Base-by-base conservation (phyloP, 305 asterid genomes). In the Fraxinus latifolia region DNA sequence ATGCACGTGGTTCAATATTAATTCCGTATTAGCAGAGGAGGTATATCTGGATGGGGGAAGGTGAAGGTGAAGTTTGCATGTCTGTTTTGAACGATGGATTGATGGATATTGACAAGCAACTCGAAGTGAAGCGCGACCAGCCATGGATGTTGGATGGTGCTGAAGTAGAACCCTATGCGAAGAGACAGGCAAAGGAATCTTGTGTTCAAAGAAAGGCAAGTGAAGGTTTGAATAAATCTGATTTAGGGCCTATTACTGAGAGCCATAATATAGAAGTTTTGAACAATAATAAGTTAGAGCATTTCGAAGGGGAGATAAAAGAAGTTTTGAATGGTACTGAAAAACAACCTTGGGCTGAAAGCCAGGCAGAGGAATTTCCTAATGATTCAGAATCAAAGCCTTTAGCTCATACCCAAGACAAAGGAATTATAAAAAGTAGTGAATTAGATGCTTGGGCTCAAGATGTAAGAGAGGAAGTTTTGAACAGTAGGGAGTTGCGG, bases 121-220 rank as follows among this genome's bases (percentile, higher is more conserved):
- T 17, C 11, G 89, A 65, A 74, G 77, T 53, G 78, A 87, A 89
- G 81, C 86, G 90, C 60, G 87, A 77, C 53, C 72, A 47, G 60
- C 32, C 71, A 65, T 70, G 70, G 76, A 32, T 82, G 14, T 79
- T 53, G 12, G 90, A 47, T 55, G 73, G 47, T 14, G 15, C 68
- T 71, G 89, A 79, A 73, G 42, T 77, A n/a, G 85, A 83, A 81
- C 76, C 86, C 4, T 39, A 85, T 36, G 53, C 81, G 0, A 79
- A 80, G 76, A 83, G 47, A 73, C 85, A 53, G 12, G 78, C 19
- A 36, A 74, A 17, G 0, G 33, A 42, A 42, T 36, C 60, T 74
- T 5, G 37, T n/a, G 19, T 17, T 31, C 29, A 68, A 68, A 29
- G 21, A 29, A 29, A 29, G 21, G 74, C 39, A 31, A 12, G 11